Evolutionary conservation across 441 rosid genomes (phyloP).

Genomic region (Hypseocharis bilobata): DNA sequence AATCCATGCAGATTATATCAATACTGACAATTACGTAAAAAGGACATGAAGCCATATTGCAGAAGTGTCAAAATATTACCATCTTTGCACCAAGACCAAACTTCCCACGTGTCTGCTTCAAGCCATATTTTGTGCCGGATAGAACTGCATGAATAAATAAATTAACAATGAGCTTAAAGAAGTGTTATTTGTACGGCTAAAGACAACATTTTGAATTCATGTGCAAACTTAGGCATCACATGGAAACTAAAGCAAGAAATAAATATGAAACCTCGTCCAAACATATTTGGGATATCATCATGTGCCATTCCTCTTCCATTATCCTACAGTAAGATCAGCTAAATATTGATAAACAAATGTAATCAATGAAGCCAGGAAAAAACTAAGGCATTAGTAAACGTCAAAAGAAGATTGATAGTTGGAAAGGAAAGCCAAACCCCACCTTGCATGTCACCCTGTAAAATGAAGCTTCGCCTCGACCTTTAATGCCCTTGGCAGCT

Average conservation of each 20-base stretch:
- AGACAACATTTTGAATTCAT: neutral
- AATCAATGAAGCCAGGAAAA: conserved; percentile 1
- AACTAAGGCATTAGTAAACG: neutral
- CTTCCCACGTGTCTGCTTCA: conserved; percentile 96
- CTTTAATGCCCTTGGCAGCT: conserved; percentile 53
- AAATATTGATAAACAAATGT: neutral
- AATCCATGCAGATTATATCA: neutral
- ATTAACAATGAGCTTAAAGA: conserved; percentile 17
- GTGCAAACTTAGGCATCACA: no score
- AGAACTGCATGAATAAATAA: conserved; percentile 48
- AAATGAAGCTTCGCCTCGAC: conserved; percentile 88
- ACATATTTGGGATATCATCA: conserved; percentile 98
- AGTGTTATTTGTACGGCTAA: neutral
- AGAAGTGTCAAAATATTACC: conserved; percentile 36
- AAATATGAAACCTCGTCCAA: conserved; percentile 64
- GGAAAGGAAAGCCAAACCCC: conserved; percentile 21
- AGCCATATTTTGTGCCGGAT: conserved; percentile 96
- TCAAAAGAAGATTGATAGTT: conserved; percentile 8
- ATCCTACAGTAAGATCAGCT: conserved; percentile 42
- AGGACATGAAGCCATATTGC: conserved; percentile 1
- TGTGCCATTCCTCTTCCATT: conserved; percentile 99
- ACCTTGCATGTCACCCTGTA: conserved; percentile 96
- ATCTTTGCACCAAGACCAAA: conserved; percentile 98
- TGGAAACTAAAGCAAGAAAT: conserved; percentile 18
- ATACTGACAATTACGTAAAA: conserved; percentile 2